Percentiles rank a stretch among this genome's conserved stretches.
phyloP scores from a whole-genome alignment of 2,329 filamentous ascomycete genomes.

The Fusarium vanettenii region DNA sequence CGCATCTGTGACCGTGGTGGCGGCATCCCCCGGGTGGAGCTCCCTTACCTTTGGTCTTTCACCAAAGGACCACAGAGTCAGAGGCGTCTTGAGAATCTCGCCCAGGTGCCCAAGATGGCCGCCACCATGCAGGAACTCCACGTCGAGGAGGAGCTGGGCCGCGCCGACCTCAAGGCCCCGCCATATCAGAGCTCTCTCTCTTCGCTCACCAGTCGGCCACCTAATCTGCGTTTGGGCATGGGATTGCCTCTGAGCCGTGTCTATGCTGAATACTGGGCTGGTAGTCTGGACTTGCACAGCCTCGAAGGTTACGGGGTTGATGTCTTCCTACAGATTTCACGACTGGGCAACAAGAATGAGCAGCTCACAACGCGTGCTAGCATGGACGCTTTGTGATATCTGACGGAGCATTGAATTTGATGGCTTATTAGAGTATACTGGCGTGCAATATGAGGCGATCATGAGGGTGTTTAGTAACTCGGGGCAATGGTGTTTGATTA shows the following conservation, averaged over 20 bases:
- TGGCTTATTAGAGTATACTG: slow-evolving; percentile 9
- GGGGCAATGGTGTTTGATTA: slow-evolving; percentile 1
- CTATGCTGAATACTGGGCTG: slow-evolving; percentile 98
- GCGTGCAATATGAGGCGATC: neutral
- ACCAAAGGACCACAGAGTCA: slow-evolving; percentile 88
- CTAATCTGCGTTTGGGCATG: slow-evolving; percentile 90
- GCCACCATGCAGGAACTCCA: slow-evolving; percentile 91
- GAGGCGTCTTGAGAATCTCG: slow-evolving; percentile 84
- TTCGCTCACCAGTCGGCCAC: slow-evolving; percentile 83
- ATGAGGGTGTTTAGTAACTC: neutral
- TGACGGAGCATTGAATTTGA: neutral
- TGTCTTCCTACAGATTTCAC: slow-evolving; percentile 95
- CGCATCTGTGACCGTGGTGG: slow-evolving; percentile 95
- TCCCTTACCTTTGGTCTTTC: slow-evolving; percentile 96
- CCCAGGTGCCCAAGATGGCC: slow-evolving; percentile 88
- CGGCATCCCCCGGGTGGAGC: slow-evolving; percentile 84
- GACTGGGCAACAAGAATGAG: slow-evolving; percentile 98
- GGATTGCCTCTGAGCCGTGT: slow-evolving; percentile 92
- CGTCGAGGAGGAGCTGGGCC: slow-evolving; percentile 56
- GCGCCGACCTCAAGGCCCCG: slow-evolving; percentile 56
- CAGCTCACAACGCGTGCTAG: slow-evolving; percentile 82
- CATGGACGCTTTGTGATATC: slow-evolving; percentile 76
- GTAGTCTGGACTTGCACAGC: slow-evolving; percentile 89
- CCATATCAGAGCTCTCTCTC: slow-evolving; percentile 74
- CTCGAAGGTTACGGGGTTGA: slow-evolving; percentile 96